These are phyloP conservation scores for Trichoderma semiorbis DNA, from an alignment of 2,329 filamentous ascomycete species.

Conservation along the genomic window DNA sequence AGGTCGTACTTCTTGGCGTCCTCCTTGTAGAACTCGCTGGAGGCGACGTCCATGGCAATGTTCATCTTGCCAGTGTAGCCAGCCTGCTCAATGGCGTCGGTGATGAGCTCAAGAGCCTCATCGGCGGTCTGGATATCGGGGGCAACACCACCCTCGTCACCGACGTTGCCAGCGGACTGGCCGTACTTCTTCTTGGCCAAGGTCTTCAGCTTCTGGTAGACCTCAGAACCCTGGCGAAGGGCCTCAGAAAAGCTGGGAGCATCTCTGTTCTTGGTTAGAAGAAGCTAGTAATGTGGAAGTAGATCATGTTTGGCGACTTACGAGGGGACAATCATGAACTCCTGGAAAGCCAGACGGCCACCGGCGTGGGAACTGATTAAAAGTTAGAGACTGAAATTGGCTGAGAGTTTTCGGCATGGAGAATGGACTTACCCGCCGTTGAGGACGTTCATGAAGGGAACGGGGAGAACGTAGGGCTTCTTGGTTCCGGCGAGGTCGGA, in stretches of 20 bases:
- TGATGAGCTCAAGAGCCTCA: slow-evolving; percentile 96
- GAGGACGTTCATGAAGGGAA: slow-evolving; percentile 91
- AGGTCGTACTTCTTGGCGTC: slow-evolving; percentile 99
- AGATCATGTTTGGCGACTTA: slow-evolving; percentile 37
- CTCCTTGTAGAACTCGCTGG: slow-evolving; percentile 98
- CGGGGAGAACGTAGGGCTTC: slow-evolving; percentile 86
- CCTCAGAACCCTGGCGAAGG: slow-evolving; percentile 92
- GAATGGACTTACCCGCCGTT: slow-evolving; percentile 61
- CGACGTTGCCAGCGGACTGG: slow-evolving; percentile 97
- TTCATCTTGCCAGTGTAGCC: slow-evolving; percentile 95
- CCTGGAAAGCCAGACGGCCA: slow-evolving; percentile 91
- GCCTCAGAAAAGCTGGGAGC: slow-evolving; percentile 93
- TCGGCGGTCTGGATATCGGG: slow-evolving; percentile 96
- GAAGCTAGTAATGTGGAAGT: background rate
- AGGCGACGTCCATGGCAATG: slow-evolving; percentile 99
- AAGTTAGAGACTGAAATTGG: slow-evolving; percentile 19
- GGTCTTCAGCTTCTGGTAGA: slow-evolving; percentile 96
- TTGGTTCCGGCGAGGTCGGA: slow-evolving; percentile 85
- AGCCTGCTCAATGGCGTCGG: slow-evolving; percentile 86
- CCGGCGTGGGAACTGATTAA: slow-evolving; percentile 78
- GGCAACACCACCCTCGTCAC: slow-evolving; percentile 98
- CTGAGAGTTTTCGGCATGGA: background rate
- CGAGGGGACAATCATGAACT: slow-evolving; percentile 92
- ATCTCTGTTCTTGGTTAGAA: slow-evolving; percentile 46
- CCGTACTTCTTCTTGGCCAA: slow-evolving; percentile 99